Evolutionary conservation across 257 asterid genomes (phyloP), one percentile per base, ranked within the genome.

Genomic region (Solanum chaucha): DNA sequence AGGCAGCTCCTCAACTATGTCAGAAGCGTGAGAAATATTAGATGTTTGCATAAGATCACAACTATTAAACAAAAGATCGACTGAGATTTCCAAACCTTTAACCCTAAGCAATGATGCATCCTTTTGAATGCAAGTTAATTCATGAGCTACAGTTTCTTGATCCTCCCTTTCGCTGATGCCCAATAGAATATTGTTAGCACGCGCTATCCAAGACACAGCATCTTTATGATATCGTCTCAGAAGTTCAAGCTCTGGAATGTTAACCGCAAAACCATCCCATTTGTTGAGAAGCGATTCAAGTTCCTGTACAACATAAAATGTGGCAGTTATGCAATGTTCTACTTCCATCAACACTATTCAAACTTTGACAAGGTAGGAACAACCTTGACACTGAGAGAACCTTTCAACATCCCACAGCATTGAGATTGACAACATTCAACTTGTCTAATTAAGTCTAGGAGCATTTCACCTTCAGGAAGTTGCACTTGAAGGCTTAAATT

Each of bases 121-220:
- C 88, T 83, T 87, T 71, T 87, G 94, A 90, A 96, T 90, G 93
- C 93, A 83, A 58, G 90, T 93, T 87, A 96, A 92, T 91, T 94
- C 98, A 68, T 91, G 88, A 83, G 93, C 93, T 61, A 95, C 92
- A 72, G 90, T 89, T 83, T 93, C 94, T 86, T 93, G 99, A 91
- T 96, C 99, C 90, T 92, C 95, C 32, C 94, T 91, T 83, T 91
- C 93, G 86, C 91, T 88, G 83, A 91, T 89, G 86, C 93, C 88
- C 85, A 36, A 84, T 55, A 96, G 96, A 85, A 92, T 90, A 65
- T 75, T 88, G 91, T 94, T 90, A 89, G 90, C 93, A 78, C 91
- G 96, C 28, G 93, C 93, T 87, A 91, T 89, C 99, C 99, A 96
- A 78, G 98, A 92, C 28, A 90, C 85, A 55, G 98, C 90, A 90